Evolutionary conservation across 768 basidiomycete species (phyloP).

Genomic region (Trichaptum fuscoviolaceum): DNA sequence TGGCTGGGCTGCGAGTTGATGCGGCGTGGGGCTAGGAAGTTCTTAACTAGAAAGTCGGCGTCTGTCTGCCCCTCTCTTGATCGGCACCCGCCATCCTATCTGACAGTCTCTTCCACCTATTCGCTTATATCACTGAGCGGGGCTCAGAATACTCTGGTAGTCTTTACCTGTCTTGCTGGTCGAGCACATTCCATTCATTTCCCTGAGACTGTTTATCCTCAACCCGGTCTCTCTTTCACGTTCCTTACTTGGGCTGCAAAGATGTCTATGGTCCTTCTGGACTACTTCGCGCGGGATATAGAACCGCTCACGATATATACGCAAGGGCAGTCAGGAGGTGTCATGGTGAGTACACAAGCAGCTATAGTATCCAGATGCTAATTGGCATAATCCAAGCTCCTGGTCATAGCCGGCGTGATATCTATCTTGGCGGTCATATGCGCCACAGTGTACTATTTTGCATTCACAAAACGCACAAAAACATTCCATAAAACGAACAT

Average conservation of each 20-base stretch:
- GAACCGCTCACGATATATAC: background rate
- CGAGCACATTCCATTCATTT: background rate
- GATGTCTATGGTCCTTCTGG: background rate
- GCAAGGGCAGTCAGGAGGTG: background rate
- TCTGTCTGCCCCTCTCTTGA: background rate
- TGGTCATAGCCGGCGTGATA: background rate
- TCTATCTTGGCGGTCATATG: background rate
- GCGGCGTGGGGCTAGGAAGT: background rate
- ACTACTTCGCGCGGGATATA: background rate
- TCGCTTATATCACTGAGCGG: background rate
- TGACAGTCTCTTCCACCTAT: background rate
- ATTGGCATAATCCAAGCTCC: background rate
- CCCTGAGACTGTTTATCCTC: background rate
- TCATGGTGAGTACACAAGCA: background rate
- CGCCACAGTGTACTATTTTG: background rate
- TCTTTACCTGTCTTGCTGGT: background rate
- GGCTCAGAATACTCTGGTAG: background rate
- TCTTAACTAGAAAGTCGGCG: background rate
- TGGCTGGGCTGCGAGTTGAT: too few species aligned
- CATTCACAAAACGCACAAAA: conserved; percentile 2
- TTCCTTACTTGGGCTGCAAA: background rate
- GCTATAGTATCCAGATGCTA: background rate
- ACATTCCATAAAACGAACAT: conserved; percentile 17
- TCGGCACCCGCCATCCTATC: background rate
- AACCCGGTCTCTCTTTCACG: background rate